Evolutionary conservation across 129 eudicot genomes (phyloP), one percentile per base, ranked within the genome.

Genomic region (Deinandra increscens): DNA sequence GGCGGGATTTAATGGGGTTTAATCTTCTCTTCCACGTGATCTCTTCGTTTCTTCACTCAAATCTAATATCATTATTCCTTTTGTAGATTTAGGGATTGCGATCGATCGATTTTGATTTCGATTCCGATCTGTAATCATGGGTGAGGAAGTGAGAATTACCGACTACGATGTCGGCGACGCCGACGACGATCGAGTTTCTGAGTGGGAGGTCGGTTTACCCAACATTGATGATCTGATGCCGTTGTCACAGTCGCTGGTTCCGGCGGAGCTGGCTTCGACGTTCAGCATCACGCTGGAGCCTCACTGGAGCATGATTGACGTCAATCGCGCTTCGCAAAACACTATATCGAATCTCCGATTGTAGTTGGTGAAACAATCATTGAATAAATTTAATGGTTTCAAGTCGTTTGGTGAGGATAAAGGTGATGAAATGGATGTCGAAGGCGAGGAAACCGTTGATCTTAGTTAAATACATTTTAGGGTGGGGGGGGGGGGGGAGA

Each of bases 201-300:
- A 82, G 68, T 93, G 99, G 99, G 99, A 89, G 81, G 74, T 22
- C 14, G 99, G 97, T 1, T 69, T 93, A 6, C 97, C 99, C 0
- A 49, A 64, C 75, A n/a, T 44, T 29, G 81, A 68, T 62, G 99
- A 93, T 77, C 67, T 93, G 29, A 81, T 85, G 23, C 97, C 99
- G 49, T 53, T 93, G 43, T 81, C 90, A 13, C 95, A 89, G 69
- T 69, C 82, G 1, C 53, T 93, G 46, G 89, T 89, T 19, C 85
- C 99, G 59, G 63, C 84, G 68, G 92, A 80, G 66, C 73, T 93
- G 1, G 90, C 95, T 0, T 75, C 97, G 59, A 95, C 99, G 38
- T 93, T 93, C 77, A 81, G 86, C 60, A 89, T 93, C 68, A 50
- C 80, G 62, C 85, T 88, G 83, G 99, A 89, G 62, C 87, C 87